These are phyloP conservation scores for Phytophthora podocarpi DNA, from an alignment of 352 stramenopile genomes.

Conservation along the genomic window DNA sequence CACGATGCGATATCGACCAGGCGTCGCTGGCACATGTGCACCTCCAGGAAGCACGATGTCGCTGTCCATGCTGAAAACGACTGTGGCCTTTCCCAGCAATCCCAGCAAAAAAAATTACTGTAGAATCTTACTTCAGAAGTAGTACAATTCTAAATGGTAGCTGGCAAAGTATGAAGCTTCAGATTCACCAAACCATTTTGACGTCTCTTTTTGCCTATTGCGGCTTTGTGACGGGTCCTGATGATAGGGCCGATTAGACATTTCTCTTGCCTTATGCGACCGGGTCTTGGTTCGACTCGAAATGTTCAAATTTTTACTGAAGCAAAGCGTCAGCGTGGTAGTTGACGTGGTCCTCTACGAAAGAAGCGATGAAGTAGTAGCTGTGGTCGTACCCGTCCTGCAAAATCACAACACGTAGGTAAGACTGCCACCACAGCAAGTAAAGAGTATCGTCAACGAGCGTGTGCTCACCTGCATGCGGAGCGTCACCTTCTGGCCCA, in stretches of 20 bases:
- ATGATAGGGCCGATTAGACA: too few species aligned
- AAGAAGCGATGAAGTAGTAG: conserved; percentile 98
- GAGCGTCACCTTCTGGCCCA: conserved; percentile 83
- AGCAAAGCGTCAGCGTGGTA: conserved; percentile 92
- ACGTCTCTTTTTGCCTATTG: too few species aligned
- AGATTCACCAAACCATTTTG: conserved; percentile 2
- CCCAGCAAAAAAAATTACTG: too few species aligned
- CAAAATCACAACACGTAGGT: background rate
- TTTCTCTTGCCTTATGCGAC: background rate
- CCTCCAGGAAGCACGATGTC: too few species aligned
- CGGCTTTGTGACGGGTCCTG: too few species aligned
- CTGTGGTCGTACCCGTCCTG: conserved; percentile 96
- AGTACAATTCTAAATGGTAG: conserved; percentile 19
- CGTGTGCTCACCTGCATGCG: conserved; percentile 55
- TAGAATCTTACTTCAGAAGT: too few species aligned
- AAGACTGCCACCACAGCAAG: background rate
- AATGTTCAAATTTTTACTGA: conserved; percentile 28
- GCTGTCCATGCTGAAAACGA: too few species aligned
- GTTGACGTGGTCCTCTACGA: conserved; percentile 95
- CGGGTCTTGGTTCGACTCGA: background rate
- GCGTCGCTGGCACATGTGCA: conserved; percentile 5
- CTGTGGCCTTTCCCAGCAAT: too few species aligned
- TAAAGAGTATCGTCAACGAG: background rate
- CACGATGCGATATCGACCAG: conserved; percentile 16
- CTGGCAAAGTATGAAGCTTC: conserved; percentile 28